phyloP scores from a whole-genome alignment of 2,329 filamentous ascomycete species.

The Penicillium sp. region DNA sequence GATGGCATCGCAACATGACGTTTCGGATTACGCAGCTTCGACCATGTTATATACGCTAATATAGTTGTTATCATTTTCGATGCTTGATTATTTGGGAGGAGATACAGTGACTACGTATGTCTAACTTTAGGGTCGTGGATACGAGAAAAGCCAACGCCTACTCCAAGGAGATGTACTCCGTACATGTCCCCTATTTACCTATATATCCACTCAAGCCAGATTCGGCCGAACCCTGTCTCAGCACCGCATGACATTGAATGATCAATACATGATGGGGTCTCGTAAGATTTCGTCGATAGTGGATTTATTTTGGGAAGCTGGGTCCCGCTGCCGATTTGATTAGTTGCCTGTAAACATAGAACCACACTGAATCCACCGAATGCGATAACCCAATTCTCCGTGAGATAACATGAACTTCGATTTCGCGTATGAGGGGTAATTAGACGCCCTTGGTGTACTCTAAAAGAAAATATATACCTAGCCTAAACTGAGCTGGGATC shows the following conservation, averaged over 20 bases:
- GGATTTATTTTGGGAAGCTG: not conserved
- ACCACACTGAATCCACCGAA: not conserved
- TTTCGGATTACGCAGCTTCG: constrained; percentile 24
- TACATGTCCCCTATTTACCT: not conserved
- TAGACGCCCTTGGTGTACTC: too few relatives aligned
- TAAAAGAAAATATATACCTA: too few relatives aligned
- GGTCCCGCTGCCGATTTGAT: not conserved
- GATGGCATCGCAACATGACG: constrained; percentile 17
- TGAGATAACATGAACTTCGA: not conserved
- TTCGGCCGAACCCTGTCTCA: not conserved
- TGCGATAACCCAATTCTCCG: not conserved
- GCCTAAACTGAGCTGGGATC: not conserved
- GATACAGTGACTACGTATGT: too few relatives aligned
- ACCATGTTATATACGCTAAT: not conserved
- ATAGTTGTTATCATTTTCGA: not conserved
- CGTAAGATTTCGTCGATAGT: not conserved
- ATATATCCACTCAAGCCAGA: not conserved
- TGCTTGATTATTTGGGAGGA: not conserved
- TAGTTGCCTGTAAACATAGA: too few relatives aligned
- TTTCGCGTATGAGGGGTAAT: too few relatives aligned
- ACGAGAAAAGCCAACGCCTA: not conserved
- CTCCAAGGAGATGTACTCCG: not conserved
- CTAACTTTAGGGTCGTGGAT: too few relatives aligned
- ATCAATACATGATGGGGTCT: not conserved
- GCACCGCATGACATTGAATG: not conserved